Percentiles rank a stretch among this genome's conserved stretches.
phyloP scores from a whole-genome alignment of 2,329 filamentous ascomycete species.

The Chrysosporium queenslandicum region DNA sequence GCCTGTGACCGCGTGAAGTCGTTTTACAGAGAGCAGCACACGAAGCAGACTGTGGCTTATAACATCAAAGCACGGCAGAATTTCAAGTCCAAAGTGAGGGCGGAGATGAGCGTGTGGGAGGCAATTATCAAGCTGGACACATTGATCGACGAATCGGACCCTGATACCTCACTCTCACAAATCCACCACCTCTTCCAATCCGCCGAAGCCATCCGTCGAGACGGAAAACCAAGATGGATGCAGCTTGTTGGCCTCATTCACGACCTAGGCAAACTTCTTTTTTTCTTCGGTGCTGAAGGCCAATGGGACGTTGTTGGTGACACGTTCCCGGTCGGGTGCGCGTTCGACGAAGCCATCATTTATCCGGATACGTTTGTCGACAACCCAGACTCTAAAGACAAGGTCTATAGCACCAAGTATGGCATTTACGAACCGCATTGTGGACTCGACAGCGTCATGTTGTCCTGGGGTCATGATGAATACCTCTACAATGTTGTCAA shows the following conservation, averaged over 20 bases:
- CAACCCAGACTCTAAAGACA: conserved; percentile 64
- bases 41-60: conserved; percentile 49
- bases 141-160: conserved; percentile 81
- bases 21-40: conserved; percentile 61
- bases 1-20: conserved; percentile 67
- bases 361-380: conserved; percentile 61
- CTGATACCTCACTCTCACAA: conserved; percentile 76
- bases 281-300: conserved; percentile 55
- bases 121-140: conserved; percentile 90
- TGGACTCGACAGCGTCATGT: conserved; percentile 77
- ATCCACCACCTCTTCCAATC: conserved; percentile 85
- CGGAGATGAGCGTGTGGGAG: conserved; percentile 79
- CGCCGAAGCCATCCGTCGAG: conserved; percentile 81
- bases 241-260: conserved; percentile 31
- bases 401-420: conserved; percentile 62
- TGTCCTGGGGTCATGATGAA: conserved; percentile 62
- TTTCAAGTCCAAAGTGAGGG: conserved; percentile 57
- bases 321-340: conserved; percentile 40
- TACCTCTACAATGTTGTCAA: conserved; percentile 68
- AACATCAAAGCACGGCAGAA: conserved; percentile 71
- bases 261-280: conserved; percentile 27
- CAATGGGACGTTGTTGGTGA: conserved; percentile 88
- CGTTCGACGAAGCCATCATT: conserved; percentile 60
- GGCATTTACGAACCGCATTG: conserved; percentile 74
- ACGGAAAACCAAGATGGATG: conserved; percentile 38